Conservation (phyloP, 768 basidiomycete genomes). For the Suillus discolor region DNA sequence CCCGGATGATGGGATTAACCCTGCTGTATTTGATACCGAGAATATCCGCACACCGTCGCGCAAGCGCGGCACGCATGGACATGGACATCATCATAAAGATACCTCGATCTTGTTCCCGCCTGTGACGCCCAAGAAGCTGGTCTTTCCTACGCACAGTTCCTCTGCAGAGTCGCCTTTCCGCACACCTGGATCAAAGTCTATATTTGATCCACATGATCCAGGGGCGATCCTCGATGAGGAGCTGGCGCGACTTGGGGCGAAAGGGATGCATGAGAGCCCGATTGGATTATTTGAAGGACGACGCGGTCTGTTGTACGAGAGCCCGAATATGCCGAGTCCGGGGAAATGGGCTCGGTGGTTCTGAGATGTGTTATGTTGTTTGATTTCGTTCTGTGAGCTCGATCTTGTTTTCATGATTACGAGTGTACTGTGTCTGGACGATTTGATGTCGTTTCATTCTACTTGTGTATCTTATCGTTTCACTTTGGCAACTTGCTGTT, state of each 20-base stretch:
- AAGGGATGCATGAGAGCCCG: slow-evolving; percentile 58
- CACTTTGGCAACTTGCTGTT: background rate
- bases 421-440: background rate
- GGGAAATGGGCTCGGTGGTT: slow-evolving; percentile 56
- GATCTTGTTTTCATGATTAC: slow-evolving; percentile 2
- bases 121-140: slow-evolving; percentile 47
- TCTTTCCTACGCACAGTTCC: slow-evolving; percentile 33
- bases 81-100: slow-evolving; percentile 15
- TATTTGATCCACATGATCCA: slow-evolving; percentile 77
- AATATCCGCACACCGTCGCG: slow-evolving; percentile 49
- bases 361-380: slow-evolving; percentile 29
- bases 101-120: slow-evolving; percentile 32
- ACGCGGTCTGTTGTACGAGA: slow-evolving; percentile 66
- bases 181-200: slow-evolving; percentile 45
- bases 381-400: slow-evolving; percentile 2
- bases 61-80: slow-evolving; percentile 36
- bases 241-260: slow-evolving; percentile 52
- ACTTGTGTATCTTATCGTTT: slow-evolving; percentile 2
- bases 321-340: slow-evolving; percentile 65
- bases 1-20: slow-evolving; percentile 36
- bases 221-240: slow-evolving; percentile 72
- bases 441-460: slow-evolving; percentile 1
- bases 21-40: slow-evolving; percentile 38
- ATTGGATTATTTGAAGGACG: slow-evolving; percentile 66
- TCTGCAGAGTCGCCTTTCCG: slow-evolving; percentile 46